These are phyloP conservation scores for Hortaea werneckii DNA, from an alignment of 2,329 filamentous ascomycete genomes.

Conservation along the genomic window DNA sequence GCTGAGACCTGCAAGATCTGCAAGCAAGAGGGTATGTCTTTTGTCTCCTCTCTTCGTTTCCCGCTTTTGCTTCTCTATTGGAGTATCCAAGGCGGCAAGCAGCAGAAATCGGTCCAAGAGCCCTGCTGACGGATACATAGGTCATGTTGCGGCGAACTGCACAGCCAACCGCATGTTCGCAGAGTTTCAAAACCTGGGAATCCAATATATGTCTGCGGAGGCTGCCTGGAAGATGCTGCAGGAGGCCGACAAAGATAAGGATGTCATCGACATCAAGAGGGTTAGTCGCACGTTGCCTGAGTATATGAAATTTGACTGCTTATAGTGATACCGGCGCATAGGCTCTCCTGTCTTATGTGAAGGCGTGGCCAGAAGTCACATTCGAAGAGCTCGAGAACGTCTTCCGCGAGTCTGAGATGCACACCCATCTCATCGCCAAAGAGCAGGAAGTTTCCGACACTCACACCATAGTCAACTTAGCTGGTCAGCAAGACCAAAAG, in stretches of 20 bases:
- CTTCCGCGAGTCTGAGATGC: conserved; percentile 46
- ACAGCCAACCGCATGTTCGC: conserved; percentile 50
- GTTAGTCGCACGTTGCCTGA: conserved; percentile 23
- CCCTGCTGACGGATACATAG: background rate
- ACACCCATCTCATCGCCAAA: conserved; percentile 54
- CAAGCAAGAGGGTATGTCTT: conserved; percentile 32
- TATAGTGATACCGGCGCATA: conserved; percentile 4
- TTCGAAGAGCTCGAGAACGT: conserved; percentile 52
- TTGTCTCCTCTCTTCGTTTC: conserved; percentile 14
- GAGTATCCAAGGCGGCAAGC: conserved; percentile 3
- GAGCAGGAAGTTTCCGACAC: conserved; percentile 44
- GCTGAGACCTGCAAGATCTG: conserved; percentile 53
- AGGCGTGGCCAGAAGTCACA: conserved; percentile 47
- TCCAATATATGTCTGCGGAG: conserved; percentile 34
- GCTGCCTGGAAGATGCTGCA: conserved; percentile 49
- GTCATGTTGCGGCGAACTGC: conserved; percentile 44
- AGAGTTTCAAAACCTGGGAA: conserved; percentile 34
- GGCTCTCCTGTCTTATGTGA: conserved; percentile 45
- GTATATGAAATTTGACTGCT: conserved; percentile 16
- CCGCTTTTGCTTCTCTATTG: conserved; percentile 2
- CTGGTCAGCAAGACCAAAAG: conserved; percentile 49
- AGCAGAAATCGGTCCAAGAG: background rate
- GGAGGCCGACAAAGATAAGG: conserved; percentile 42
- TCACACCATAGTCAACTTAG: conserved; percentile 62
- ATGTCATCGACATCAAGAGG: conserved; percentile 54